phyloP scores from a whole-genome alignment of 31 red algal genomes.

The Odonthalia washingtoniensis region DNA sequence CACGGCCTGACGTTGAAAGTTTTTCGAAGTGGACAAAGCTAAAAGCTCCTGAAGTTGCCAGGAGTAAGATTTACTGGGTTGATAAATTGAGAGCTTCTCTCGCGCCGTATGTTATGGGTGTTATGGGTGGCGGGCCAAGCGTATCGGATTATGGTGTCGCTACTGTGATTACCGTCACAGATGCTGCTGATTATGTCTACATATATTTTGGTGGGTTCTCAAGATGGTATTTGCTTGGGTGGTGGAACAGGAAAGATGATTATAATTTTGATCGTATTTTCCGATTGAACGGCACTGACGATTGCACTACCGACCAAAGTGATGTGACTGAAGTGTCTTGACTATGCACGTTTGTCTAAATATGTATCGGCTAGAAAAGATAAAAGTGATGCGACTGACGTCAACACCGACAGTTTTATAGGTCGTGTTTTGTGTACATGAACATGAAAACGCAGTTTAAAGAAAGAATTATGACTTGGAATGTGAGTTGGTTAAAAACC shows the following conservation, averaged over 20 bases:
- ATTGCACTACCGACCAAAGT: no score
- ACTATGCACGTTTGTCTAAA: no score
- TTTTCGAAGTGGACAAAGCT: slow-evolving; percentile 65
- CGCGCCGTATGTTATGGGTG: slow-evolving; percentile 81
- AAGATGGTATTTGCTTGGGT: slow-evolving; percentile 88
- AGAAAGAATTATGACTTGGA: no score
- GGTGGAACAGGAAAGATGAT: slow-evolving; percentile 77
- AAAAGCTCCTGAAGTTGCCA: slow-evolving; percentile 70
- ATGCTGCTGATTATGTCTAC: slow-evolving; percentile 94
- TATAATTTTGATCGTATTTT: slow-evolving; percentile 66
- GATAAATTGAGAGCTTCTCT: slow-evolving; percentile 70
- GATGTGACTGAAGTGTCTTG: no score
- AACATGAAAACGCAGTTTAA: no score
- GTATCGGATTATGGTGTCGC: slow-evolving; percentile 81
- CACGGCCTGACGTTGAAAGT: slow-evolving; percentile 67
- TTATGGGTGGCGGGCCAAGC: slow-evolving; percentile 36
- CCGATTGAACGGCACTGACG: no score
- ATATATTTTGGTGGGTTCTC: slow-evolving; percentile 82
- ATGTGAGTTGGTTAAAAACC: no score
- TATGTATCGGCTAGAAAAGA: no score
- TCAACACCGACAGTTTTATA: no score
- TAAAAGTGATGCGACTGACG: no score
- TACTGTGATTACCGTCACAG: slow-evolving; percentile 72
- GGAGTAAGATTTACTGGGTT: slow-evolving; percentile 63
- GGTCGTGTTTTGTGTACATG: no score